These are phyloP conservation scores for Fusarium austroafricanum DNA, from an alignment of 2,329 filamentous ascomycete species.

Conservation along the genomic window DNA sequence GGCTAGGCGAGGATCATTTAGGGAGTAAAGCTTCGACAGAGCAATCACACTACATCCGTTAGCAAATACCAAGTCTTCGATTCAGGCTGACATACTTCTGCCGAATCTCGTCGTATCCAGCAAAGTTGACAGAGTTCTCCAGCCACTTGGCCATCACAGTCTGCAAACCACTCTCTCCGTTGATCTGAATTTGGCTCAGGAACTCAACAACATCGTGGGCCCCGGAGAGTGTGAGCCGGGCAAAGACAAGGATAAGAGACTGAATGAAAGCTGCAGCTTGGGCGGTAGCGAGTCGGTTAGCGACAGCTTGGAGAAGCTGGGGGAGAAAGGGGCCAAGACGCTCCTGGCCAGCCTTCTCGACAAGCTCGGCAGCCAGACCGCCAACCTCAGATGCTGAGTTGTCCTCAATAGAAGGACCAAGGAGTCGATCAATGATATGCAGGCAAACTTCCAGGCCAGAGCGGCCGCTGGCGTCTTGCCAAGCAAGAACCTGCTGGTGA, in stretches of 20 bases:
- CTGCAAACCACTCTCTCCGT: slow-evolving; percentile 82
- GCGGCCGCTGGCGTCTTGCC: slow-evolving; percentile 83
- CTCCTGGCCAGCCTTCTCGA: slow-evolving; percentile 94
- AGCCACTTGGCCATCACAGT: slow-evolving; percentile 96
- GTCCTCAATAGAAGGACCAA: slow-evolving; percentile 87
- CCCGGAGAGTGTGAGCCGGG: slow-evolving; percentile 84
- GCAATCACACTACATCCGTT: slow-evolving; percentile 79
- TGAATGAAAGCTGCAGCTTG: slow-evolving; percentile 92
- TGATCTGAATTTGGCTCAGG: slow-evolving; percentile 84
- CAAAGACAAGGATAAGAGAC: slow-evolving; percentile 94
- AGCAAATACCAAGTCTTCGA: slow-evolving; percentile 35
- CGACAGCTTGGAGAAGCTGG: slow-evolving; percentile 89
- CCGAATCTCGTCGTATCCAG: slow-evolving; percentile 97
- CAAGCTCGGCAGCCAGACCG: slow-evolving; percentile 90
- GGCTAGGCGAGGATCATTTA: slow-evolving; percentile 83
- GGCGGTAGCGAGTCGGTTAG: slow-evolving; percentile 83
- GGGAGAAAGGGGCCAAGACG: slow-evolving; percentile 89
- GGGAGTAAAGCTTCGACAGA: slow-evolving; percentile 87
- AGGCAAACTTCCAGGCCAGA: slow-evolving; percentile 89
- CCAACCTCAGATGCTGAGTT: slow-evolving; percentile 96
- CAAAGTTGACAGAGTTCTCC: slow-evolving; percentile 96
- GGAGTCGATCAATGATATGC: slow-evolving; percentile 89
- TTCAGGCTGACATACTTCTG: slow-evolving; percentile 76
- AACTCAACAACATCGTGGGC: slow-evolving; percentile 93
- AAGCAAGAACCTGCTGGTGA: slow-evolving; percentile 87